Percentiles rank a stretch among this genome's conserved stretches.
phyloP scores from a whole-genome alignment of 2,329 filamentous ascomycete genomes.

The Tolypocladium album region DNA sequence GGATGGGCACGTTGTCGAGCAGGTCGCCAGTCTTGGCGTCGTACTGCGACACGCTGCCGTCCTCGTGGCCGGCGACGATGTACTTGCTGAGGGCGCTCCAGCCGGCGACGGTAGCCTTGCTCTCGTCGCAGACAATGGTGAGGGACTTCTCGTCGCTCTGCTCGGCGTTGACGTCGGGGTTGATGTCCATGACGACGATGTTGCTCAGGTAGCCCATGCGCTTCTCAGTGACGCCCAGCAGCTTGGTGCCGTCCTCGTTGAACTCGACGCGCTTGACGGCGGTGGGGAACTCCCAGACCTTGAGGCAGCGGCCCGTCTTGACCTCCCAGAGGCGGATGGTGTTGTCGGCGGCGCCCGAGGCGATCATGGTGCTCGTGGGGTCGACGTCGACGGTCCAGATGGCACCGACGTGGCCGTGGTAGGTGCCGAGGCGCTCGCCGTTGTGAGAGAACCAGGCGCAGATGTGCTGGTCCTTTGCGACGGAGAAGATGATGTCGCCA shows the following conservation, averaged over 20 bases:
- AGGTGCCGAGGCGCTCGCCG: conserved; percentile 93
- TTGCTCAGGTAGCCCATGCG: conserved; percentile 93
- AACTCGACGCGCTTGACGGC: conserved; percentile 98
- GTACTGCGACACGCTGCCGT: conserved; percentile 83
- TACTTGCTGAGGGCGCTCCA: conserved; percentile 93
- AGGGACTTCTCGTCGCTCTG: conserved; percentile 76
- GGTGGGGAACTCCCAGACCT: conserved; percentile 96
- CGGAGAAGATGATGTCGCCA: conserved; percentile 93
- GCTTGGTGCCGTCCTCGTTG: conserved; percentile 80
- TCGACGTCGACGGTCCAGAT: conserved; percentile 98
- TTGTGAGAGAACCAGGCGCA: conserved; percentile 97
- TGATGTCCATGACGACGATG: conserved; percentile 87
- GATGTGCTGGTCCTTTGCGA: conserved; percentile 91
- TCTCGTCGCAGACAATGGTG: conserved; percentile 87
- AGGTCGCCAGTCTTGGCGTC: conserved; percentile 87
- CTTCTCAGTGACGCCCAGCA: conserved; percentile 96
- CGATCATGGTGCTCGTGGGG: conserved; percentile 82
- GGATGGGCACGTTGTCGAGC: conserved; percentile 68
- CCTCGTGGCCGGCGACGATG: conserved; percentile 96
- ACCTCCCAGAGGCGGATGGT: conserved; percentile 96
- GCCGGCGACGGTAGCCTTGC: conserved; percentile 93
- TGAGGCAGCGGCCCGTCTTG: conserved; percentile 82
- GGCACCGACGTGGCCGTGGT: conserved; percentile 92
- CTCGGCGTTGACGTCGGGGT: conserved; percentile 68
- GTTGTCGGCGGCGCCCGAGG: conserved; percentile 95